These are phyloP conservation scores for Saposhnikovia divaricata DNA, from an alignment of 129 eudicot species.

Conservation along the genomic window DNA sequence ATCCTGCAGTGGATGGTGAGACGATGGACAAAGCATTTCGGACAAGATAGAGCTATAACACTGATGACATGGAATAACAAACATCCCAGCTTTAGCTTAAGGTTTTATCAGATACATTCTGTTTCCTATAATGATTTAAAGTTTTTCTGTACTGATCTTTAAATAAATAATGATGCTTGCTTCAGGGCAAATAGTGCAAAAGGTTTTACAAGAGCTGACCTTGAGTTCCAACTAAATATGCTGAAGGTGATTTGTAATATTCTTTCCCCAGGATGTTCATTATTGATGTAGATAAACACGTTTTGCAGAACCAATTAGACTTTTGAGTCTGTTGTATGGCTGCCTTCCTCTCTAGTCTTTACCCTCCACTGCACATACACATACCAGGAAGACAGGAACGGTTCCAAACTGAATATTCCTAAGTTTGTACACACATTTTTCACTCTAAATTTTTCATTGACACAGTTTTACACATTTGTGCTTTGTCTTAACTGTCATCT, in stretches of 20 bases:
- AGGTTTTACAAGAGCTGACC: slow-evolving; percentile 75
- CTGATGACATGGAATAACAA: slow-evolving; percentile 89
- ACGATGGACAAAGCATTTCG: slow-evolving; percentile 71
- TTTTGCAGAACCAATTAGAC: background rate
- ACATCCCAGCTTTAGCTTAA: slow-evolving; percentile 71
- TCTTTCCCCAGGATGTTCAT: background rate
- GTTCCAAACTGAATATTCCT: background rate
- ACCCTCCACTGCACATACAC: background rate
- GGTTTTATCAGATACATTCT: slow-evolving; percentile 31
- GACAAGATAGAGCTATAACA: slow-evolving; percentile 66
- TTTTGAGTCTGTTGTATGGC: background rate
- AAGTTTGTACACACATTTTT: background rate
- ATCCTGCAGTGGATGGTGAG: slow-evolving; percentile 88
- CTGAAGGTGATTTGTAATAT: slow-evolving; percentile 38
- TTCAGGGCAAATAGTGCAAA: slow-evolving; percentile 72
- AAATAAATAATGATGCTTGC: slow-evolving; percentile 6
- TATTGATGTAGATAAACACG: background rate
- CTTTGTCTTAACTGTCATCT: background rate
- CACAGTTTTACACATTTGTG: slow-evolving; percentile 2
- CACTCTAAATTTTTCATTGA: background rate
- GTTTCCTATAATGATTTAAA: background rate
- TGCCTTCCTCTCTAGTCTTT: background rate
- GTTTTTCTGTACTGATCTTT: slow-evolving; percentile 15
- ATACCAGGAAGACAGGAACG: background rate
- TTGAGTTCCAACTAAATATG: slow-evolving; percentile 46